phyloP scores from a whole-genome alignment of 192 early-diverging fungal species.

The Geranomyces michiganensis region DNA sequence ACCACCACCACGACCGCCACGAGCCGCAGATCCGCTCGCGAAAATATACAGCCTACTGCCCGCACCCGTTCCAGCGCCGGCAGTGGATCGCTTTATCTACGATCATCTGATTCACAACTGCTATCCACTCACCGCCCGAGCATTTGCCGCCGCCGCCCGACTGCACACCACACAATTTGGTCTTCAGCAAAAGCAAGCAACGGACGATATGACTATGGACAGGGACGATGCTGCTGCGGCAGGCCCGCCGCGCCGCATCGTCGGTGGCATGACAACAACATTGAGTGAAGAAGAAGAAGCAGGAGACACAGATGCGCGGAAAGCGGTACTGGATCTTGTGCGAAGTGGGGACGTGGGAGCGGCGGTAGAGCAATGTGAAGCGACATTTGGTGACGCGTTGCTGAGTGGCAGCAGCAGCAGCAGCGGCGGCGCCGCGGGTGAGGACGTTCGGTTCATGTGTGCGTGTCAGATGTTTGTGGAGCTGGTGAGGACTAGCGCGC shows the following conservation, averaged over 20 bases:
- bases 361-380: slow-evolving; percentile 50
- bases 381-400: slow-evolving; percentile 48
- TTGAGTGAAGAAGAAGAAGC: background rate
- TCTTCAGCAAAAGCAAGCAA: background rate
- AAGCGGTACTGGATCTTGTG: slow-evolving; percentile 35
- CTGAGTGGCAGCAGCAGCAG: slow-evolving; percentile 38
- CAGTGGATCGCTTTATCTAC: slow-evolving; percentile 57
- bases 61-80: slow-evolving; percentile 16
- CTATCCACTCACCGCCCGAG: slow-evolving; percentile 65
- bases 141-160: slow-evolving; percentile 44
- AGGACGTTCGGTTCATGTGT: slow-evolving; percentile 61
- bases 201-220: no score
- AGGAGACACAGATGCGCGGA: slow-evolving; percentile 39
- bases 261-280: background rate
- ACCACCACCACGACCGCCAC: background rate
- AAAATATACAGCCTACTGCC: slow-evolving; percentile 1
- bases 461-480: slow-evolving; percentile 72
- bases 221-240: background rate
- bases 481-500: slow-evolving; percentile 43
- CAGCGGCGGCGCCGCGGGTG: no score
- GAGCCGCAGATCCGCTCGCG: background rate
- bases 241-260: background rate
- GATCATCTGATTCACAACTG: slow-evolving; percentile 72
- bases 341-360: slow-evolving; percentile 38
- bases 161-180: background rate